A percentile compares a stretch with the other conserved stretches of the same genome.
Conservation (phyloP, 2,329 filamentous ascomycete genomes). For the Mycocentrospora acerina region DNA sequence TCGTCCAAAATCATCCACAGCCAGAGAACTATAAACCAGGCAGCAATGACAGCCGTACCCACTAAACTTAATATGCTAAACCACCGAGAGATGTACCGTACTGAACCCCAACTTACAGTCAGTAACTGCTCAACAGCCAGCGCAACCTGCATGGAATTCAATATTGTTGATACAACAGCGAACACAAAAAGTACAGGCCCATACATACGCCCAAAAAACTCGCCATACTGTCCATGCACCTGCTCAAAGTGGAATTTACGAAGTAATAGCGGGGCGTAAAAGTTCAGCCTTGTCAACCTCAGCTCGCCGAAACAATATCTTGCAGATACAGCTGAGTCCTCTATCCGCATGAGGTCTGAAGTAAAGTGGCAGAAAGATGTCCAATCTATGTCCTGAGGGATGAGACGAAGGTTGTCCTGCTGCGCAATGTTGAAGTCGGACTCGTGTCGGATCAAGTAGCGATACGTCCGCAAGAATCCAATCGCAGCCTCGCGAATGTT, state of each 20-base stretch:
- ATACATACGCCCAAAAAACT: conserved; percentile 18
- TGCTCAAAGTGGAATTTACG: conserved; percentile 25
- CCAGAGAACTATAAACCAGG: conserved; percentile 14
- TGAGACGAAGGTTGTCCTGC: conserved; percentile 19
- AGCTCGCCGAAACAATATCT: conserved; percentile 50
- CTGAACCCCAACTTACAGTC: no score
- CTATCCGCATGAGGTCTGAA: conserved; percentile 21
- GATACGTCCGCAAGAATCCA: conserved; percentile 47
- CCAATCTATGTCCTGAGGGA: conserved; percentile 23
- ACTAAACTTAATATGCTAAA: conserved; percentile 13
- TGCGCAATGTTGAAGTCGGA: conserved; percentile 43
- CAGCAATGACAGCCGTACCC: conserved; percentile 6
- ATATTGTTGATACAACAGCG: conserved; percentile 17
- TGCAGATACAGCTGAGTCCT: conserved; percentile 34
- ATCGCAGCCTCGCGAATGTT: conserved; percentile 15
- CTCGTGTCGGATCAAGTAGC: conserved; percentile 42
- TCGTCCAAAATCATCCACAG: conserved; percentile 16
- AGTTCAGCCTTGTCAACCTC: conserved; percentile 48
- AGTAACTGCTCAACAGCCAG: conserved; percentile 18
- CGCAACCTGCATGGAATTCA: conserved; percentile 26
- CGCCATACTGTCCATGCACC: conserved; percentile 36
- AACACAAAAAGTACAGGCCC: conserved; percentile 21
- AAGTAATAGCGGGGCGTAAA: conserved; percentile 42
- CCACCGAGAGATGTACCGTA: conserved; percentile 8
- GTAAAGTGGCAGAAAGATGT: conserved; percentile 18